phyloP scores from a whole-genome alignment of 306 rosid genomes.

The Cucurbita maxima region DNA sequence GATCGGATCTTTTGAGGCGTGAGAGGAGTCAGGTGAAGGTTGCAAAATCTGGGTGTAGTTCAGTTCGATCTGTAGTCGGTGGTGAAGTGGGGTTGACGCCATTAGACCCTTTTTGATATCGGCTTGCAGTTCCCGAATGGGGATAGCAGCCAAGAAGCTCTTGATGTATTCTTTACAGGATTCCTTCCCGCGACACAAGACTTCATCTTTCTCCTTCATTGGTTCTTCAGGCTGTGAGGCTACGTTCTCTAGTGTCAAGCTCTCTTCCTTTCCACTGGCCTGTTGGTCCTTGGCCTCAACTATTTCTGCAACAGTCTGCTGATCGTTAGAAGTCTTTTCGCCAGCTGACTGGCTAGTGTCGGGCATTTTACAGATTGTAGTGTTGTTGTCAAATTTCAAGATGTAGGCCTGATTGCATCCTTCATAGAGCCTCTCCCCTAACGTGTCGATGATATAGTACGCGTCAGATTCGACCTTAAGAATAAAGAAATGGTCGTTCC shows the following conservation, averaged over 20 bases:
- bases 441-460: slow-evolving; percentile 75
- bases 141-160: slow-evolving; percentile 96
- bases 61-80: slow-evolving; percentile 82
- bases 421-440: slow-evolving; percentile 95
- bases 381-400: slow-evolving; percentile 63
- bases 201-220: slow-evolving; percentile 35
- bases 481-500: slow-evolving; percentile 98
- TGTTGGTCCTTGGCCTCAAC: slow-evolving; percentile 34
- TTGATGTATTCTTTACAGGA: slow-evolving; percentile 94
- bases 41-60: slow-evolving; percentile 52
- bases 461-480: slow-evolving; percentile 87
- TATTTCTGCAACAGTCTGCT: slow-evolving; percentile 23
- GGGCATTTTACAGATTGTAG: slow-evolving; percentile 40
- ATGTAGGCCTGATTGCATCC: slow-evolving; percentile 90
- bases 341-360: slow-evolving; percentile 29
- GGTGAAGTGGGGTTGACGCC: slow-evolving; percentile 78
- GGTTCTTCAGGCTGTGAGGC: slow-evolving; percentile 27
- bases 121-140: slow-evolving; percentile 83
- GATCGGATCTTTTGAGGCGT: slow-evolving; percentile 19
- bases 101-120: slow-evolving; percentile 87
- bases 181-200: slow-evolving; percentile 71
- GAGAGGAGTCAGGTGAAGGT: slow-evolving; percentile 13
- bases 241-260: slow-evolving; percentile 15
- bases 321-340: slow-evolving; percentile 36
- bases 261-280: slow-evolving; percentile 26